Evolutionary conservation across 192 early-diverging fungal genomes (phyloP), one percentile per base, ranked within the genome.

Genomic region (Mortierella hygrophila): DNA sequence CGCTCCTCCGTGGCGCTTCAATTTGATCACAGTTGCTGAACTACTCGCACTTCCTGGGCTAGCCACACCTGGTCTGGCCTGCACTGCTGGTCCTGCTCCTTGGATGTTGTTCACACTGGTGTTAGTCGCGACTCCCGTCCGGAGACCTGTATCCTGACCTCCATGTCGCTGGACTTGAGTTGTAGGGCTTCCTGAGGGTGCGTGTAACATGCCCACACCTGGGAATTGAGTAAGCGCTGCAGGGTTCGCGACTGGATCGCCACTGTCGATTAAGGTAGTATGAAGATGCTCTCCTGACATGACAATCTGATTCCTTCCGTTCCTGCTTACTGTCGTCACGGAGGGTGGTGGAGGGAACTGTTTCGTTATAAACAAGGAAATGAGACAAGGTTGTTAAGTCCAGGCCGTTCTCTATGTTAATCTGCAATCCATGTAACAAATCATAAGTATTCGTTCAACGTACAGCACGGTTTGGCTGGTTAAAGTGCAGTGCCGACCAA

Each of bases 401-500:
- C 44, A 5, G 38, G 57, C 40, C 37, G 74, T 60, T 23, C 32
- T 35, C 6, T 10, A 26, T 4, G 0, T 5, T 26, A 9, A n/a
- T 26, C n/a, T 57, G n/a, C 60, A 32, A 29, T 70, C 35, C 69
- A 21, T 21, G 20, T 23, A 2, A 70, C 38, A 20, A 18, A 41
- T 18, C 2, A 3, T 4, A 8, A 42, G 6, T 70, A 32, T 32
- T 29, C 4, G 16, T 40, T 5, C 20, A 11, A 70, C 82, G 29
- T 78, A 93, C 70, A 72, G 86, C 72, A n/a, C 90, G 87, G 75
- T 93, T 92, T 2, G 94, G 94, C 75, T 95, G 94, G 68, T 95
- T 93, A 78, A 97, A 97, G 74, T 96, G 91, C 54, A 94, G 78
- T 0, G 95, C 93, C 6, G 96, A 91, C 95, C 95, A 97, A 8